Percentiles rank a stretch among this genome's conserved stretches.
Evolutionary conservation across 306 rosid genomes (phyloP).

Genomic region (Lithocarpus polystachyus): DNA sequence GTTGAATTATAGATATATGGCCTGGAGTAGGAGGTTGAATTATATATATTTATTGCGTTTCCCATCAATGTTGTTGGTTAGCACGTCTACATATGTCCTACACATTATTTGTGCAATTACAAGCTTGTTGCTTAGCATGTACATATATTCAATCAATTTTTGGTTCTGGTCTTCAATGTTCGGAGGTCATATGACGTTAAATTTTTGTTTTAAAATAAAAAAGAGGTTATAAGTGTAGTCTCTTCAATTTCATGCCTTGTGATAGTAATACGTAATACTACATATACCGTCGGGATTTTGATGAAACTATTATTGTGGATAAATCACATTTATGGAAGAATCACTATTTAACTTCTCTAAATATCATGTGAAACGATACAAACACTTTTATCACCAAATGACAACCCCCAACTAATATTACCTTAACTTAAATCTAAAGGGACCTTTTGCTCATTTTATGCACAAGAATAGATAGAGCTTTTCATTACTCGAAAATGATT

Average conservation of each 20-base stretch:
- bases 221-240: fast-evolving
- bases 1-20: background rate
- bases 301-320: too few species aligned
- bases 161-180: background rate
- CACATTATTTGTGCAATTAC: background rate
- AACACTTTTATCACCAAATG: fast-evolving
- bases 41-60: background rate
- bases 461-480: background rate
- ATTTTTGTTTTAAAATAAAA: too few species aligned
- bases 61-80: background rate
- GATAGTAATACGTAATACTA: too few species aligned
- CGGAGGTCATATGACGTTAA: background rate
- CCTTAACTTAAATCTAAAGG: background rate
- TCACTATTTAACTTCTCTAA: too few species aligned
- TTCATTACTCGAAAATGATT: background rate
- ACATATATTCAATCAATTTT: background rate
- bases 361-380: too few species aligned
- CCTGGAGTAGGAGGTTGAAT: background rate
- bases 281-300: fast-evolving
- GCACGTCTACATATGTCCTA: background rate
- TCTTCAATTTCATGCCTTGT: too few species aligned
- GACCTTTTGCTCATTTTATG: background rate
- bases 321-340: too few species aligned
- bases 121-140: background rate
- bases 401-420: too few species aligned